Percentiles rank a stretch among this genome's conserved stretches.
These are phyloP conservation scores for Neurospora sp. DNA, from an alignment of 495 filamentous ascomycete genomes.

Conservation along the genomic window DNA sequence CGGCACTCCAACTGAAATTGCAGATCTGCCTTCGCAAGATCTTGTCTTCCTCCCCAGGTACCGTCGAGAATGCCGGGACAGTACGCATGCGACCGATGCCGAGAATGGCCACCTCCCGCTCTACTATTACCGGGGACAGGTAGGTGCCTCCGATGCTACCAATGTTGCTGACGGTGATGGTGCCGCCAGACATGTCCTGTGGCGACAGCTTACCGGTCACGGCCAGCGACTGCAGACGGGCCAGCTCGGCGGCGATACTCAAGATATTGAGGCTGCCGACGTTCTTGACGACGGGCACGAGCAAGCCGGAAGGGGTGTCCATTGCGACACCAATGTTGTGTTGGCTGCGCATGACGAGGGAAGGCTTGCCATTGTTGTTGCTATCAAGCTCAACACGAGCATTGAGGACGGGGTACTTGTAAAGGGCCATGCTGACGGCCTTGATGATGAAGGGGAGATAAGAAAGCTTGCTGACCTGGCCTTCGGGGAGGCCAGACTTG, in stretches of 20 bases:
- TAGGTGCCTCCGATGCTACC: constrained; percentile 94
- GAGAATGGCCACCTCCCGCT: constrained; percentile 82
- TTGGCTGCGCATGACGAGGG: constrained; percentile 61
- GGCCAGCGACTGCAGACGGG: constrained; percentile 61
- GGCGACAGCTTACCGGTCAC: constrained; percentile 61
- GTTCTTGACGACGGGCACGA: constrained; percentile 92
- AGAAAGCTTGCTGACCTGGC: constrained; percentile 54
- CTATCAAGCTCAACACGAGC: constrained; percentile 57
- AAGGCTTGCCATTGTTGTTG: constrained; percentile 47
- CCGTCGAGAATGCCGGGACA: constrained; percentile 55
- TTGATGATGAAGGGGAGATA: constrained; percentile 94
- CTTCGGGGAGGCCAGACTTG: constrained; percentile 27
- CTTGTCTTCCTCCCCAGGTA: constrained; percentile 35
- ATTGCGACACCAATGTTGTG: constrained; percentile 97
- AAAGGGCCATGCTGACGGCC: constrained; percentile 75
- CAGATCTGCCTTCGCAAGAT: constrained; percentile 56
- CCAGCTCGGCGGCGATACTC: constrained; percentile 66
- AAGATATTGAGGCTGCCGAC: constrained; percentile 64
- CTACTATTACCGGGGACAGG: constrained; percentile 80
- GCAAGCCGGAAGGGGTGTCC: constrained; percentile 80
- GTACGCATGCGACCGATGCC: constrained; percentile 73
- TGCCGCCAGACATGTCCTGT: constrained; percentile 73
- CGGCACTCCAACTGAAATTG: constrained; percentile 94
- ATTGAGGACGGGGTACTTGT: constrained; percentile 78
- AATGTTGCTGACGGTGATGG: constrained; percentile 93